Evolutionary conservation across 106 monocot species (phyloP), one percentile per base, ranked within the genome.

Genomic region (Chionographis japonica): DNA sequence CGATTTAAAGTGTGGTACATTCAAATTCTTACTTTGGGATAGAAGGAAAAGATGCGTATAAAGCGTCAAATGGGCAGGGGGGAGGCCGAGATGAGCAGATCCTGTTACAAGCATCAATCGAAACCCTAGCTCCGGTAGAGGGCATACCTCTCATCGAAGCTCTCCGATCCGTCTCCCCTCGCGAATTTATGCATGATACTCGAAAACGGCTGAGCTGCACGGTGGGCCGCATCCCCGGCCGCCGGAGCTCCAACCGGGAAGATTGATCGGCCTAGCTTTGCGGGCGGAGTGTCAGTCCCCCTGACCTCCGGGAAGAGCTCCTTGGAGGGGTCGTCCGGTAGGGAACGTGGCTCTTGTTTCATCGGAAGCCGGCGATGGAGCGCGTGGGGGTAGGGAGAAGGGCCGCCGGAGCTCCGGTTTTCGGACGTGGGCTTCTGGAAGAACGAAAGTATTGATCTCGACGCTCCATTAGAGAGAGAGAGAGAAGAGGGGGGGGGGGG

Each of bases 401-500:
- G 52, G 62, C 40, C 64, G 66, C 56, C 42, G 43, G 50, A 61
- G 9, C n/a, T 14, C 12, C 17, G 62, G 46, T n/a, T 4, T 18
- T 59, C 76, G 65, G 74, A 17, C 51, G 83, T 74, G 41, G 85
- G 81, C 55, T 80, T 91, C 27, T 71, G 65, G 71, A 91, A 68
- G 81, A 95, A 95, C 61, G 83, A 79, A 52, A 88, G 85, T 42
- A 95, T 91, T 49, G 95, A 91, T 49, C 72, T 70, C 69, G 5
- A 10, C 8, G 8, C 8, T 6, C 9, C 46, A 5, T 6, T 46
- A 15, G 56, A 52, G 41, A 52, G 68, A 9, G 53, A 15, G 67
- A 56, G 16, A 27, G 56, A 4, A 2, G 37, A 9, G 14, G 0
- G n/a, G 27, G 55, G 56, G 27, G 55, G 56, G 27, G 55, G 56